A percentile compares a stretch with the other conserved stretches of the same genome.
Conservation (phyloP, 2,329 filamentous ascomycete species). For the Sclerotinia subarctica region DNA sequence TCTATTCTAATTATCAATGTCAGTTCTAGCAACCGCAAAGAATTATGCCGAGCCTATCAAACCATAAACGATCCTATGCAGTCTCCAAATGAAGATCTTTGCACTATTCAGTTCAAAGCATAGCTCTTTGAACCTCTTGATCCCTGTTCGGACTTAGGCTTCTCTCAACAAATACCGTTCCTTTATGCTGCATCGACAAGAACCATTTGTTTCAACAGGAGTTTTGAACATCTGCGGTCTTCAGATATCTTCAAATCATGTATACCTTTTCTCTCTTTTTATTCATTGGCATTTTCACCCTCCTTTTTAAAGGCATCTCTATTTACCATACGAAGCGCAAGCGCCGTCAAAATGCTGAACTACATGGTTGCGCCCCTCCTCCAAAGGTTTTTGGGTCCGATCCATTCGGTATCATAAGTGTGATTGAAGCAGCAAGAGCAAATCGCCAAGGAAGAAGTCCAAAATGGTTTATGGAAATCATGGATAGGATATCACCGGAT, state of each 20-base stretch:
- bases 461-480: slow-evolving; percentile 2
- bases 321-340: not conserved
- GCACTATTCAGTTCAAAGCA: not conserved
- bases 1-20: not conserved
- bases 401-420: not conserved
- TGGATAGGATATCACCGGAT: not conserved
- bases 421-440: not conserved
- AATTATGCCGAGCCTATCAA: not conserved
- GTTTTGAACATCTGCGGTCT: not conserved
- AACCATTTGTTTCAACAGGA: not conserved
- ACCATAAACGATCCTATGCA: not conserved
- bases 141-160: not conserved
- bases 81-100: not conserved
- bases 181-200: not conserved
- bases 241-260: not conserved
- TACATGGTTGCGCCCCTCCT: not conserved
- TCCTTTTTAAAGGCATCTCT: not conserved
- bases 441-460: slow-evolving; percentile 6
- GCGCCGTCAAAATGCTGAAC: not conserved
- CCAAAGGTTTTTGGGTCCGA: not conserved
- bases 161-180: not conserved
- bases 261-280: slow-evolving; percentile 11
- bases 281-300: not conserved
- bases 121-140: not conserved
- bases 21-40: not conserved